Percentiles rank a stretch among this genome's conserved stretches.
Evolutionary conservation across 345 rosid species (phyloP).

Genomic region (Lumnitzera littorea): DNA sequence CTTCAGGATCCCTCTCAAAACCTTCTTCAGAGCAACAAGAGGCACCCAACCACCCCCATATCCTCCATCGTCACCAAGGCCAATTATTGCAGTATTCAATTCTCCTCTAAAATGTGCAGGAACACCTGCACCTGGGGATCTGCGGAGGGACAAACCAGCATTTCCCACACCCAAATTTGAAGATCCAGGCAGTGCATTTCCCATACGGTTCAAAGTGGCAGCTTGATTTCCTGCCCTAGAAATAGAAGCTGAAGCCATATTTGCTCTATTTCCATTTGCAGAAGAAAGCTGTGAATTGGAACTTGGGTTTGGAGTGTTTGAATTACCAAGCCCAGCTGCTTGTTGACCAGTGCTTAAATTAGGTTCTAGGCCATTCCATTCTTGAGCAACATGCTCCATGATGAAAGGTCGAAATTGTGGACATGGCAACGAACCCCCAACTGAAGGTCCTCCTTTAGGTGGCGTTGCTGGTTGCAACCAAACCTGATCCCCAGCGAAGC

Average conservation of each 20-base stretch:
- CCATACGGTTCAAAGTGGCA: conserved; percentile 65
- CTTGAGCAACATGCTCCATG: conserved; percentile 99
- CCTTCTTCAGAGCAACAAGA: conserved; percentile 98
- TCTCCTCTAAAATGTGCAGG: conserved; percentile 97
- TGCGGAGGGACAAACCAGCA: conserved; percentile 70
- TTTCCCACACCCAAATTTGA: conserved; percentile 46
- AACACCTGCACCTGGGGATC: conserved; percentile 68
- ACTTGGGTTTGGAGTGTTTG: conserved; percentile 32
- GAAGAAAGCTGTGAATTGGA: conserved; percentile 40
- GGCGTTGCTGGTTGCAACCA: conserved; percentile 98
- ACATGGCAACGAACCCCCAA: conserved; percentile 97
- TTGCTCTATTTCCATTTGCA: conserved; percentile 68
- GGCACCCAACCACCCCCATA: conserved; percentile 99
- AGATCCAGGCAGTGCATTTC: conserved; percentile 55
- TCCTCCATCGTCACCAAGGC: conserved; percentile 99
- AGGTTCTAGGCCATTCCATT: conserved; percentile 83
- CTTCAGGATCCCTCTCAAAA: conserved; percentile 87
- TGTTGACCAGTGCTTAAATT: conserved; percentile 62
- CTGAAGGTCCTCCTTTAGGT: conserved; percentile 80
- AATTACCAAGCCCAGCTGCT: conserved; percentile 42
- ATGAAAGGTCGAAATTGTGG: conserved; percentile 99
- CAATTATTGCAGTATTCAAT: conserved; percentile 88
- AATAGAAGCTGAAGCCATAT: conserved; percentile 47
- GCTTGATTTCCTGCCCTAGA: conserved; percentile 55
- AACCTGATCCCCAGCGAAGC: conserved; percentile 99